Evolutionary conservation across 208 protist species (phyloP), one percentile per base, ranked within the genome.

Genomic region (Trypanosoma brucei): DNA sequence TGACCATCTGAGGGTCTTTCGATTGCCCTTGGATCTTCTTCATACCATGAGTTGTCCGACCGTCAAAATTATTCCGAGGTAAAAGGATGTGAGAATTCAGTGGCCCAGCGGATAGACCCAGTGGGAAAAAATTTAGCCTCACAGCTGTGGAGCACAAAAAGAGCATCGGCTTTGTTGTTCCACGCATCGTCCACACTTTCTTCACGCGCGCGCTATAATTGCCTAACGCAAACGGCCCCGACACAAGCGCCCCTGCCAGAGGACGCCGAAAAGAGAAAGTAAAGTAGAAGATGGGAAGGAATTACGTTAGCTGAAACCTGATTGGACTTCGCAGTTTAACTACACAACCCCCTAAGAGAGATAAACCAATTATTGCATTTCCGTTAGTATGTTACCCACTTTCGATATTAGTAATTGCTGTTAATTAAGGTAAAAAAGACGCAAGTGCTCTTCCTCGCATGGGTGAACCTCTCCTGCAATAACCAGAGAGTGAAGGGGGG

Each of bases 401-500:
- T 46, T 46, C 11, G 11, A 46, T 6, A 46, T 11, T 46, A 46
- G 6, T 46, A 11, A 14, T 6, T 6, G 49, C 69, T 38, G 2
- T 72, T 72, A 55, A n/a, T 73, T 56, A 11, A 68, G n/a, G 9
- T 51, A 51, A 75, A 87, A 93, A 14, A 94, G 64, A 31, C 68
- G 38, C 37, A 98, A 73, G 67, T 95, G 93, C 42, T 98, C 96
- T 38, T 56, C 63, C 76, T 99, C 96, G 40, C 93, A 85, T n/a
- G 87, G 70, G 70, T 99, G 96, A 57, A 98, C 78, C 22, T 98
- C 84, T 59, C 95, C 96, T 5, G 86, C 81, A 52, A 99, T 92
- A n/a, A 99, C 91, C 11, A 99, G 78, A 11, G 85, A 98, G 76
- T 99, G 98, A 22, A 99, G 84, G 3, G 98, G 98, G 4, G 36